These are phyloP conservation scores for Saccharomyces hybrid DNA, from an alignment of 1,139 yeast species.

Conservation along the genomic window DNA sequence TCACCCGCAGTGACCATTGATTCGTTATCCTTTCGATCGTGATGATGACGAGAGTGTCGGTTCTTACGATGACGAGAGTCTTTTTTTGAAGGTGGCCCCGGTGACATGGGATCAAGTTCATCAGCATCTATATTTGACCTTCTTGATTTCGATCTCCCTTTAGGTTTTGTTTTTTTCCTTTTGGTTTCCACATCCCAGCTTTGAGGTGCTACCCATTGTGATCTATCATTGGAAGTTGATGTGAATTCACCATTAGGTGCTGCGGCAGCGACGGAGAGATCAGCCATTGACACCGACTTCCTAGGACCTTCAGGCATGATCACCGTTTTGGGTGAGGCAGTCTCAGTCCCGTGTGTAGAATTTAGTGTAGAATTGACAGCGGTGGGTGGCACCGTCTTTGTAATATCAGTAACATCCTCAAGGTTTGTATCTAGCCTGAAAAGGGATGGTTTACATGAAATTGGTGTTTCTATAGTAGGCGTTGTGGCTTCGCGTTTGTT, in stretches of 20 bases:
- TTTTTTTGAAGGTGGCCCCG: not conserved
- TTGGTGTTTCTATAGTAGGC: not conserved
- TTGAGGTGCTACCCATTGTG: slow-evolving; percentile 62
- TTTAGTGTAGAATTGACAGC: not conserved
- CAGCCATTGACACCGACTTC: slow-evolving; percentile 24
- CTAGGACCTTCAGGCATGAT: slow-evolving; percentile 14
- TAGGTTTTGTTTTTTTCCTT: slow-evolving; percentile 9
- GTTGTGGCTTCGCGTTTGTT: not conserved
- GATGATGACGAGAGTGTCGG: not conserved
- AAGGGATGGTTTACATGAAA: slow-evolving; percentile 9
- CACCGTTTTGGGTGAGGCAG: not conserved
- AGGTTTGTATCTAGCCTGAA: slow-evolving; percentile 28
- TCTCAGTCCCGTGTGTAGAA: not conserved
- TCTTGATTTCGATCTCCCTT: slow-evolving; percentile 11
- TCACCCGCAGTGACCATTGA: not conserved
- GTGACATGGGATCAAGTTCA: not conserved
- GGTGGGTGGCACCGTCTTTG: slow-evolving; percentile 13
- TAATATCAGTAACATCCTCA: slow-evolving; percentile 28
- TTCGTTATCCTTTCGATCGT: not conserved
- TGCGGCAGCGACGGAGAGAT: slow-evolving; percentile 17
- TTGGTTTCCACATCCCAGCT: slow-evolving; percentile 66
- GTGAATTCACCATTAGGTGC: slow-evolving; percentile 8
- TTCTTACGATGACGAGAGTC: slow-evolving; percentile 2
- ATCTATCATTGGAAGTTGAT: slow-evolving; percentile 4
- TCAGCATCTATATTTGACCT: slow-evolving; percentile 6